Percentiles rank a stretch among this genome's conserved stretches.
Conservation (phyloP, 2,329 filamentous ascomycete genomes). For the Exophiala sp. region DNA sequence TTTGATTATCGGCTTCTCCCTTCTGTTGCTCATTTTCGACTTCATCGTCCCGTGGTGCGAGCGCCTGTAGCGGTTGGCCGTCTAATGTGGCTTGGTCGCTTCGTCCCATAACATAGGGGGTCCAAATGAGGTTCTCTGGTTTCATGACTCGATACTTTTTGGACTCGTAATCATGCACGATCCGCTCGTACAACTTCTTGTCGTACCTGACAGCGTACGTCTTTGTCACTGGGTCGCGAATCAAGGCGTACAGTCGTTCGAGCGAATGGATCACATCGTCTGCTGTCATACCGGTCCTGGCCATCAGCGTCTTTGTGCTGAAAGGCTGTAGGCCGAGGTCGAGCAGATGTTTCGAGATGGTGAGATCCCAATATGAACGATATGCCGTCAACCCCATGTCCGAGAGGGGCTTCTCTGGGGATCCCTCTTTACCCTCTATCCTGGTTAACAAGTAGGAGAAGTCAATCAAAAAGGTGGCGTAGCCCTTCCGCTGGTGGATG, state of each 20-base stretch:
- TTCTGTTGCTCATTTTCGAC: conserved; percentile 44
- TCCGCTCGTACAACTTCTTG: conserved; percentile 74
- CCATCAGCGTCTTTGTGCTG: conserved; percentile 47
- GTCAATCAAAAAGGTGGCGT: conserved; percentile 92
- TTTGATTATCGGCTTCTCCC: conserved; percentile 29
- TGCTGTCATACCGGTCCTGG: conserved; percentile 87
- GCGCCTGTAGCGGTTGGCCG: conserved; percentile 73
- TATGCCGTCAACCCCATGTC: conserved; percentile 98
- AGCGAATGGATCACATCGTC: conserved; percentile 94
- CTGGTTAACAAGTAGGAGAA: conserved; percentile 95
- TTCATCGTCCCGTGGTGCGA: conserved; percentile 81
- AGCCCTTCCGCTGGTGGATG: conserved; percentile 94
- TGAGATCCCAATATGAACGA: conserved; percentile 89
- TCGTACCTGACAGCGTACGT: conserved; percentile 87
- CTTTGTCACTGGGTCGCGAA: conserved; percentile 81
- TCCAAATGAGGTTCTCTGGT: conserved; percentile 79
- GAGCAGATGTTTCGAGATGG: conserved; percentile 78
- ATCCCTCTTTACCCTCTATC: conserved; percentile 88
- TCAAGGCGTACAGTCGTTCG: conserved; percentile 80
- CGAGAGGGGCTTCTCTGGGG: conserved; percentile 92
- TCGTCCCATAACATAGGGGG: conserved; percentile 92
- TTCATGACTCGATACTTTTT: conserved; percentile 85
- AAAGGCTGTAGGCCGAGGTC: conserved; percentile 48
- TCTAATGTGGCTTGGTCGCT: conserved; percentile 77
- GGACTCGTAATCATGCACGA: conserved; percentile 79